Evolutionary conservation across 345 rosid species (phyloP), one percentile per base, ranked within the genome.

Genomic region (Heritiera littoralis): DNA sequence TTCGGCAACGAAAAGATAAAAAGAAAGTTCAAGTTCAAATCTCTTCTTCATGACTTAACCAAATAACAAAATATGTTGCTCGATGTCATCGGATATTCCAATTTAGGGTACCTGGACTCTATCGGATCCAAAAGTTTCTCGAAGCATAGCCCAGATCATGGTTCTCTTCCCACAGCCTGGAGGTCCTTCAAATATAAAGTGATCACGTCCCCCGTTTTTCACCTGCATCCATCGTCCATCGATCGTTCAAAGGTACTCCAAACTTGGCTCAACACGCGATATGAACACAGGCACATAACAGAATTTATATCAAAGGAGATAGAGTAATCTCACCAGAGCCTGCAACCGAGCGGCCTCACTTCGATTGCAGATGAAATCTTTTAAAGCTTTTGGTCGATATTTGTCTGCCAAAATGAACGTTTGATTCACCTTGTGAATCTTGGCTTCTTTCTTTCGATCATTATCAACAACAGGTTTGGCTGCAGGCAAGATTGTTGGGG

Each of bases 151-250:
- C 83, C 81, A 66, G 7, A 91, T 88, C 94, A 91, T 89, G 59
- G 94, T 91, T 80, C 84, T 79, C 83, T 91, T 91, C 15, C 94
- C 94, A 30, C 82, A 92, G 7, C 94, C 94, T 1, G 91, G 68
- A 9, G 85, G 89, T 71, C 94, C 94, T 88, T 91, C 84, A 66
- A 91, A 85, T 82, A 91, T 88, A 77, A 85, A 80, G 79, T 89
- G 92, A 6, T 69, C 84, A 23, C 81, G 79, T 10, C 41, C 84
- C 49, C 76, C 80, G 13, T 64, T 77, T 60, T 30, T 79, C 56
- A 68, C 79, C 92, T 85, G 81, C 65, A 32, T 17, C 9, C 15
- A 18, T 15, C 23, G 52, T 15, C 54, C 12, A 45, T 41, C 18
- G 6, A 45, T 41, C 18, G 2, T 76, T 49, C 11, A 23, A 4